Percentiles rank a stretch among this genome's conserved stretches.
Conservation (phyloP, 192 early-diverging fungal species). For the Coemansia sp. region DNA sequence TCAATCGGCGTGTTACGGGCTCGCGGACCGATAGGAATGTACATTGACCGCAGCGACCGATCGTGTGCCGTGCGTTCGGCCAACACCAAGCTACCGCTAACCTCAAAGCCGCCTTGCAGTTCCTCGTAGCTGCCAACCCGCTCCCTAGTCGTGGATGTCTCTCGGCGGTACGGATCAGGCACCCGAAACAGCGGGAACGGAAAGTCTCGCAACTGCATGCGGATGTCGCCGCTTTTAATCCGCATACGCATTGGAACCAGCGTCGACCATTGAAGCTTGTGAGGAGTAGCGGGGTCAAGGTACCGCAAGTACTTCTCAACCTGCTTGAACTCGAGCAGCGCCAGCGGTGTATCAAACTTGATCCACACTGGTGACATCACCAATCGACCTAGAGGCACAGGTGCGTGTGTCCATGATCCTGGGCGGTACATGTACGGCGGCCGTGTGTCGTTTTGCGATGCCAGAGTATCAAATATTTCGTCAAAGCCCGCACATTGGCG, state of each 20-base stretch:
- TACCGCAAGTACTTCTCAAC: slow-evolving; percentile 49
- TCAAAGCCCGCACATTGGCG: slow-evolving; percentile 15
- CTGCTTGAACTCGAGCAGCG: slow-evolving; percentile 44
- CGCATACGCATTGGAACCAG: slow-evolving; percentile 48
- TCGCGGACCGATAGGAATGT: slow-evolving; percentile 44
- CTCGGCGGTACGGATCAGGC: slow-evolving; percentile 44
- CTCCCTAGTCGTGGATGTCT: slow-evolving; percentile 4
- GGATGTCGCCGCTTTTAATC: slow-evolving; percentile 46
- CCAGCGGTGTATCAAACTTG: slow-evolving; percentile 43
- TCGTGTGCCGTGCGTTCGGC: slow-evolving; percentile 44
- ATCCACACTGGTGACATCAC: slow-evolving; percentile 45
- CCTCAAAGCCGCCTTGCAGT: slow-evolving; percentile 39
- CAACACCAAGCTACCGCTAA: slow-evolving; percentile 44
- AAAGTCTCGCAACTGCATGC: slow-evolving; percentile 53
- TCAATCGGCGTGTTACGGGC: slow-evolving; percentile 25
- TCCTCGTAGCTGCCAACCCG: slow-evolving; percentile 31
- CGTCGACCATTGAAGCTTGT: slow-evolving; percentile 44
- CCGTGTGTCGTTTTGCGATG: slow-evolving; percentile 1
- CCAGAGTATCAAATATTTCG: slow-evolving; percentile 41
- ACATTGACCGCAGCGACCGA: slow-evolving; percentile 41
- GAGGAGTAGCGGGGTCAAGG: slow-evolving; percentile 50
- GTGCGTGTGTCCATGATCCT: slow-evolving; percentile 47
- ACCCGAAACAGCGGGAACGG: slow-evolving; percentile 54
- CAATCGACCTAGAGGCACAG: slow-evolving; percentile 38
- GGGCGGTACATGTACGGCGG: slow-evolving; percentile 44